Conservation (phyloP, 2,329 filamentous ascomycete genomes). For the Fusarium denticulatum region DNA sequence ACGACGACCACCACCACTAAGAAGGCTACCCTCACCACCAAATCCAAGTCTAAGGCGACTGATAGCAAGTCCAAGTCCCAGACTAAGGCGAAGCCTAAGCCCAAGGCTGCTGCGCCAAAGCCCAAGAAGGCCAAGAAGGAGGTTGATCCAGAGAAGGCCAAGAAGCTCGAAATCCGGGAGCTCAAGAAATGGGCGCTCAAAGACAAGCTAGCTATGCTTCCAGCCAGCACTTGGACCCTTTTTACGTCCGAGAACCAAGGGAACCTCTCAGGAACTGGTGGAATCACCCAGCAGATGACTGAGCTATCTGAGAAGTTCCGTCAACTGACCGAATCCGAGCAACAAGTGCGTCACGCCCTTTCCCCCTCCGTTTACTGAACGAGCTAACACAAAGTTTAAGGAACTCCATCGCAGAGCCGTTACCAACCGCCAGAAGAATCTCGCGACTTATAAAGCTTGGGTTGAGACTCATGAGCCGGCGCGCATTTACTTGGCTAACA, state of each 20-base stretch:
- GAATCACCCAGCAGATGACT: constrained; percentile 38
- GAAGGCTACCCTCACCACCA: constrained; percentile 33
- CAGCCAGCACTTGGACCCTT: constrained; percentile 50
- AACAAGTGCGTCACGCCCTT: constrained; percentile 52
- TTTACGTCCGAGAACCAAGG: constrained; percentile 49
- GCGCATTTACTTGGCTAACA: constrained; percentile 58
- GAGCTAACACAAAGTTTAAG: constrained; percentile 35
- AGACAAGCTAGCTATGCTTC: constrained; percentile 49
- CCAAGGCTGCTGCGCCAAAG: constrained; percentile 41
- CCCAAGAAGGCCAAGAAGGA: constrained; percentile 48
- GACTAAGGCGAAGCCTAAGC: constrained; percentile 44
- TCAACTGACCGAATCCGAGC: constrained; percentile 52
- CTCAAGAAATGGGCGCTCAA: constrained; percentile 56
- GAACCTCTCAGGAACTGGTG: neutral
- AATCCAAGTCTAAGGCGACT: constrained; percentile 20
- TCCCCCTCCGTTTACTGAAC: neutral
- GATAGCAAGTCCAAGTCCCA: constrained; percentile 44
- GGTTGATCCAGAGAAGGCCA: constrained; percentile 49
- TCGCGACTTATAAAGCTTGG: constrained; percentile 57
- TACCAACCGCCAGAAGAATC: constrained; percentile 56
- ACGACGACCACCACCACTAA: constrained; percentile 26
- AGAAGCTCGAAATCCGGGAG: constrained; percentile 46
- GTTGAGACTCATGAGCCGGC: constrained; percentile 54
- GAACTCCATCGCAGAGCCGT: constrained; percentile 46
- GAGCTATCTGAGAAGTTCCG: constrained; percentile 50